A percentile compares a stretch with the other conserved stretches of the same genome.
Conservation (phyloP, 805 yeast species). For the Barnettozyma californica region DNA sequence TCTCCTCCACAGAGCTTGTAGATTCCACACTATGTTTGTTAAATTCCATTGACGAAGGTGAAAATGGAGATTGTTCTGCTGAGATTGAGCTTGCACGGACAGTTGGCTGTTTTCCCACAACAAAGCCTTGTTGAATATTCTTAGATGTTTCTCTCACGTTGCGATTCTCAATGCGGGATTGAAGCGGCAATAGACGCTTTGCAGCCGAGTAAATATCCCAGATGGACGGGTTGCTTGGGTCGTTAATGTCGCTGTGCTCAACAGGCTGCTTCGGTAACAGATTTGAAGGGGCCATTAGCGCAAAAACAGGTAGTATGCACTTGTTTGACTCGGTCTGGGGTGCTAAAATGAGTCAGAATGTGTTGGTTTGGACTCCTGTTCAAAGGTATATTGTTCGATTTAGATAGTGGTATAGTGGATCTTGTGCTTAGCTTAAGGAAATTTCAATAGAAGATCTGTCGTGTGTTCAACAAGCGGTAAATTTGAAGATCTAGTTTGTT, state of each 20-base stretch:
- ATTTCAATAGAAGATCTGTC: not conserved
- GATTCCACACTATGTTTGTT: constrained; percentile 22
- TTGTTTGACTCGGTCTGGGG: not conserved
- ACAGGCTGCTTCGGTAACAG: not conserved
- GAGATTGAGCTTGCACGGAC: not conserved
- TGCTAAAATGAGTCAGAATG: not conserved
- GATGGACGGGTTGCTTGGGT: constrained; percentile 19
- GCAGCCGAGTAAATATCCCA: constrained; percentile 32
- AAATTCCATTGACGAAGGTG: constrained; percentile 1
- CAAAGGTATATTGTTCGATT: not conserved
- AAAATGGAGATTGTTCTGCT: constrained; percentile 11
- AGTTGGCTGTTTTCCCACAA: not conserved
- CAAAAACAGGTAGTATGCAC: too few species aligned
- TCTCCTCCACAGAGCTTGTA: constrained; percentile 10
- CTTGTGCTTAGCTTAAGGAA: not conserved
- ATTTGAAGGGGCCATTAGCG: not conserved
- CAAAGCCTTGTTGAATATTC: constrained; percentile 12
- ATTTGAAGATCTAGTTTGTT: too few species aligned
- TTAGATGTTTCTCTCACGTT: constrained; percentile 25
- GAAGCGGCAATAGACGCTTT: constrained; percentile 25
- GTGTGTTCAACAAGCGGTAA: too few species aligned
- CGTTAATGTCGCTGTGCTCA: not conserved
- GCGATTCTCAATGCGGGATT: constrained; percentile 29
- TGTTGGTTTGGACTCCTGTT: not conserved
- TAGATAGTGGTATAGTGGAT: not conserved